phyloP scores from a whole-genome alignment of 139 green algal genomes.

The Monoraphidium neglectum region DNA sequence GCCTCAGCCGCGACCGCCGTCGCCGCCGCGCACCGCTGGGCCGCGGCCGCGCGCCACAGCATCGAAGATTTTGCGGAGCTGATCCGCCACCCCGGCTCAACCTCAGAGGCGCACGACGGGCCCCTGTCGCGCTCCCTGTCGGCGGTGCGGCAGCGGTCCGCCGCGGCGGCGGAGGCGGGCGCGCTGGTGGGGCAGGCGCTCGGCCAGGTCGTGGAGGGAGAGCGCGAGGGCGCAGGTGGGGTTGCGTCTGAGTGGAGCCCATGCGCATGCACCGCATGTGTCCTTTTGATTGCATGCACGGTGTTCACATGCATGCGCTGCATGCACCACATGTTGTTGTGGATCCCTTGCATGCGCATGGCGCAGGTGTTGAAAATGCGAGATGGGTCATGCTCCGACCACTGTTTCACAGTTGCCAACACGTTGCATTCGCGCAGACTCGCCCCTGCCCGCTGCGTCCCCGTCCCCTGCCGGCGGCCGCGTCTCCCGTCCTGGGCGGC shows the following conservation, averaged over 20 bases:
- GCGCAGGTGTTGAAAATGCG: no score
- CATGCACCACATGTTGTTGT: background rate
- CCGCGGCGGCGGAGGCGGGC: background rate
- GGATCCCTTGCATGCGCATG: no score
- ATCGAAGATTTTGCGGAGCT: background rate
- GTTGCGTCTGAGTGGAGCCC: no score
- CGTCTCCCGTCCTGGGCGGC: background rate
- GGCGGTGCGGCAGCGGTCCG: background rate
- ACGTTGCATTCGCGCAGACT: no score
- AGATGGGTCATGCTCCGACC: no score
- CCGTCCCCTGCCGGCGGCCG: background rate
- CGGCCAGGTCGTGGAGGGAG: slow-evolving; percentile 17
- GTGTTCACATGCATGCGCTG: background rate
- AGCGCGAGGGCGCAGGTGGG: slow-evolving; percentile 25
- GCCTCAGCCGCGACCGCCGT: background rate
- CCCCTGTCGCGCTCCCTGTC: slow-evolving; percentile 18
- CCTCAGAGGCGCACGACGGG: slow-evolving; percentile 6
- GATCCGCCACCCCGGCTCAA: background rate
- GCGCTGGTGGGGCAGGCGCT: slow-evolving; percentile 1
- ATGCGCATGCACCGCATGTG: background rate
- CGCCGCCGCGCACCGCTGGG: background rate
- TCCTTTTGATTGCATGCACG: background rate
- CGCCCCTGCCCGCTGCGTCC: slow-evolving; percentile 9
- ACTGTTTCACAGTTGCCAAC: no score
- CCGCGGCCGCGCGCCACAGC: background rate